Conservation (phyloP, 352 stramenopile genomes). For the Globisporangium sylvaticum region DNA sequence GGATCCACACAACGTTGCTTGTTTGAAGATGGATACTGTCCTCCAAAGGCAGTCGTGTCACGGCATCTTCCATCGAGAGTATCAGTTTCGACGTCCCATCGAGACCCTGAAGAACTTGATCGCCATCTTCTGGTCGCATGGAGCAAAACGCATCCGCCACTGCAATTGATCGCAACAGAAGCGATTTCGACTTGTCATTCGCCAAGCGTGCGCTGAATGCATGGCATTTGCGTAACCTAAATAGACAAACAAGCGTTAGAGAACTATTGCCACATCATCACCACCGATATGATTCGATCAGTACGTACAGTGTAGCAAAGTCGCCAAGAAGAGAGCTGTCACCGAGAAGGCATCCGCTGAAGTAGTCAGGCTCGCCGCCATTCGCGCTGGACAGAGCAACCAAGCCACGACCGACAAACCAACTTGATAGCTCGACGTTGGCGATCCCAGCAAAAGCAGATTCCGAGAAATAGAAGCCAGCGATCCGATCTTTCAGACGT, state of each 20-base stretch:
- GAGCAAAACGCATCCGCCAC: constrained; percentile 13
- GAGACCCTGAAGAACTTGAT: constrained; percentile 4
- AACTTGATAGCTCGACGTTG: constrained; percentile 23
- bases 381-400: constrained; percentile 24
- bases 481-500: constrained; percentile 33
- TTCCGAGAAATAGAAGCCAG: constrained; percentile 29
- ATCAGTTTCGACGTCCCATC: constrained; percentile 10
- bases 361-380: constrained; percentile 13
- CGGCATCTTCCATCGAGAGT: constrained; percentile 1
- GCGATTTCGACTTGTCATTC: constrained; percentile 6
- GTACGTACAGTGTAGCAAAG: constrained; percentile 17
- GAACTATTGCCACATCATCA: too few relatives aligned
- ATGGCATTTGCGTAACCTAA: constrained; percentile 11
- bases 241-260: constrained; percentile 1
- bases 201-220: constrained; percentile 2
- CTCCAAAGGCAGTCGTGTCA: background rate
- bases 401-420: constrained; percentile 34
- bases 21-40: constrained; percentile 6
- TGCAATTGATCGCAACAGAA: constrained; percentile 12
- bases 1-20: constrained; percentile 14
- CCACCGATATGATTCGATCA: background rate
- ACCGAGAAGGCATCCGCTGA: constrained; percentile 16
- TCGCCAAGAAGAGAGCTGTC: constrained; percentile 13
- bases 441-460: constrained; percentile 18
- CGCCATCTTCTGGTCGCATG: background rate